These are phyloP conservation scores for Mortierella sp. DNA, from an alignment of 371 early-diverging fungal species.

Conservation along the genomic window DNA sequence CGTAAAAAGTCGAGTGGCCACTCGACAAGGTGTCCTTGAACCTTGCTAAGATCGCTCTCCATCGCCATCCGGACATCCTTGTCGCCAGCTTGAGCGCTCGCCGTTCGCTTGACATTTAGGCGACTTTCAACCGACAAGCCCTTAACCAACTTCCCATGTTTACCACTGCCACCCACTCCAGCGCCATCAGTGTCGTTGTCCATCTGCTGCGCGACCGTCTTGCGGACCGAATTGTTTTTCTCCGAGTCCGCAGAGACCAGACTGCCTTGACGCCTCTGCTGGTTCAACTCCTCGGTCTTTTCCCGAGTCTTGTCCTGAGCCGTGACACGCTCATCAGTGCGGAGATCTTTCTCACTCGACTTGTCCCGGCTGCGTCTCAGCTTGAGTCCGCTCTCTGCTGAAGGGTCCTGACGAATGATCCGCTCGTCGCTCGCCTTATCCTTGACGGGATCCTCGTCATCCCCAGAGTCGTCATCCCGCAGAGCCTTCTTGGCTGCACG, in stretches of 20 bases:
- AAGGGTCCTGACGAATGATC: slow-evolving; percentile 17
- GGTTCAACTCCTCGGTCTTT: slow-evolving; percentile 4
- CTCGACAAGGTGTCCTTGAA: slow-evolving; percentile 67
- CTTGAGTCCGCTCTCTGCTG: not conserved
- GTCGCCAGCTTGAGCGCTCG: slow-evolving; percentile 43
- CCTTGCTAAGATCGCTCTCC: slow-evolving; percentile 56
- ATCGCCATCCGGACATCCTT: slow-evolving; percentile 40
- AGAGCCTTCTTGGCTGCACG: slow-evolving; percentile 25
- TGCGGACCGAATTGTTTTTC: not conserved
- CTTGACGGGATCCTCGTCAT: slow-evolving; percentile 26
- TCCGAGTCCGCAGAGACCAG: not conserved
- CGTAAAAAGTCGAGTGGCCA: slow-evolving; percentile 70
- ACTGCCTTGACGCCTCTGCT: not conserved
- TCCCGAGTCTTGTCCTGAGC: slow-evolving; percentile 17
- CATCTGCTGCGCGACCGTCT: slow-evolving; percentile 1
- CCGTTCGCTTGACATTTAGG: slow-evolving; percentile 43
- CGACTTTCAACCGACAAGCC: slow-evolving; percentile 4
- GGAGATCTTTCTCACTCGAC: slow-evolving; percentile 8
- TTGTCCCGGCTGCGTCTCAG: not conserved
- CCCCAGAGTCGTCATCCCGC: slow-evolving; percentile 22
- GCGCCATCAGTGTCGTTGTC: not conserved
- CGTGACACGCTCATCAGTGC: slow-evolving; percentile 33
- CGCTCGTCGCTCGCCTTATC: slow-evolving; percentile 14
- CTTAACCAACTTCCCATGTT: not conserved
- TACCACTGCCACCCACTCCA: not conserved